A percentile compares a stretch with the other conserved stretches of the same genome.
Evolutionary conservation across 163 green algal genomes (phyloP).

Genomic region (Scenedesmus sp.): DNA sequence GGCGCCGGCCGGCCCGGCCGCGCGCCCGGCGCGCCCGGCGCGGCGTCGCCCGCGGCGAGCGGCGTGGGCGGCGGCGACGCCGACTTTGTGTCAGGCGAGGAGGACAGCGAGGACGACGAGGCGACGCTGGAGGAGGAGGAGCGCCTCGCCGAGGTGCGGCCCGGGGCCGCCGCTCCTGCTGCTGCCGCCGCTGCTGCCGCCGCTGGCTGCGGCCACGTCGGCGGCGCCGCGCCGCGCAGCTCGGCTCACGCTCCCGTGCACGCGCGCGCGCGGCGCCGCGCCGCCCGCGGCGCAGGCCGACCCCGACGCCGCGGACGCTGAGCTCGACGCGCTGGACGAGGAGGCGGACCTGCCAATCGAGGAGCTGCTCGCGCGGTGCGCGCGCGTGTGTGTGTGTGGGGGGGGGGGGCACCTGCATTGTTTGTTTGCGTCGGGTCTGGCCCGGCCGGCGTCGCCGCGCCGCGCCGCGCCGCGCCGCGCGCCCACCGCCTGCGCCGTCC

Average conservation of each 20-base stretch:
- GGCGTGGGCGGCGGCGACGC: neutral
- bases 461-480: too few species aligned
- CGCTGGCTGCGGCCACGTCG: neutral
- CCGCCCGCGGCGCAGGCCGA: slow-evolving; percentile 22
- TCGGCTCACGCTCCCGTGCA: neutral
- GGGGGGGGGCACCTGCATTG: neutral
- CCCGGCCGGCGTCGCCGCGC: too few species aligned
- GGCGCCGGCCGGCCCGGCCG: neutral
- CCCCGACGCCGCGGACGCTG: slow-evolving; percentile 41
- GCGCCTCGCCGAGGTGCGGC: slow-evolving; percentile 52
- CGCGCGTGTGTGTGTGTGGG: too few species aligned
- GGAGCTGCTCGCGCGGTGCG: slow-evolving; percentile 69
- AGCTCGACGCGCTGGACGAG: slow-evolving; percentile 70
- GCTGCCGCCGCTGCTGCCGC: neutral
- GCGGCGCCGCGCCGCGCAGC: neutral
- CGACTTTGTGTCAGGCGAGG: slow-evolving; percentile 38
- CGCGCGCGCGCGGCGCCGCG: slow-evolving; percentile 14
- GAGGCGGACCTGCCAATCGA: slow-evolving; percentile 87
- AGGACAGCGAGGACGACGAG: slow-evolving; percentile 75
- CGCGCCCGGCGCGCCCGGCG: neutral
- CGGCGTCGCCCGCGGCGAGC: neutral
- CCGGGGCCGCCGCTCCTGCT: neutral
- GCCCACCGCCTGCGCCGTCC: neutral
- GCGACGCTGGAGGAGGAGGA: slow-evolving; percentile 82
- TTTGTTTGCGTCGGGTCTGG: neutral